phyloP scores from a whole-genome alignment of 2,329 filamentous ascomycete genomes.

The Trichophyton simii region DNA sequence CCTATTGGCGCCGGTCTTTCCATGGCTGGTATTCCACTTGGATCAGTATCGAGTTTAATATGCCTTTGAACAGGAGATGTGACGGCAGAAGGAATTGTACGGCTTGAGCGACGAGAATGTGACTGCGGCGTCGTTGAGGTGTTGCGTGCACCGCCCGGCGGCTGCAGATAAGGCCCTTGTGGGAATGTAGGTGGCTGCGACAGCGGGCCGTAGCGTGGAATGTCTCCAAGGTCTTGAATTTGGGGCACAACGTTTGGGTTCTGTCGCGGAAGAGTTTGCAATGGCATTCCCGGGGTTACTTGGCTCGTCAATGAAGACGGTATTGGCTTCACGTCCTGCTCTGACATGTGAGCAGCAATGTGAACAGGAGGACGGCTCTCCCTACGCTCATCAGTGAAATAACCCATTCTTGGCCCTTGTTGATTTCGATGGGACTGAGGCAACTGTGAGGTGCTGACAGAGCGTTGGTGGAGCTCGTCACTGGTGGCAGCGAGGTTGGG shows the following conservation, averaged over 20 bases:
- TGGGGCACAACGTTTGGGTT: constrained; percentile 2
- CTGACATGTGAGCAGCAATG: constrained; percentile 7
- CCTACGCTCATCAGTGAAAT: constrained; percentile 32
- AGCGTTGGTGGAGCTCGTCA: constrained; percentile 24
- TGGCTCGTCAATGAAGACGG: neutral
- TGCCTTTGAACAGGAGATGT: constrained; percentile 11
- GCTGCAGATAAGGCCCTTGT: constrained; percentile 25
- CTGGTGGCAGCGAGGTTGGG: constrained; percentile 19
- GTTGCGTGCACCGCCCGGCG: constrained; percentile 4
- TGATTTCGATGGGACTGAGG: constrained; percentile 21
- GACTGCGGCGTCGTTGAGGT: constrained; percentile 6
- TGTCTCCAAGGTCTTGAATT: constrained; percentile 7
- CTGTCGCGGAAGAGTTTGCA: constrained; percentile 5
- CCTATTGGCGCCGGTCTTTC: constrained; percentile 3
- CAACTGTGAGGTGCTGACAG: constrained; percentile 22
- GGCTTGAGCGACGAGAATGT: constrained; percentile 14
- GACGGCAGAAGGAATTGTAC: constrained; percentile 9
- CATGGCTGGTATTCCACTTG: neutral
- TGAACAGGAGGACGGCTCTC: constrained; percentile 17
- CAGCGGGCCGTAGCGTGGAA: constrained; percentile 7
- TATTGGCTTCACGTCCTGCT: constrained; percentile 8
- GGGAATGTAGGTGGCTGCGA: constrained; percentile 10
- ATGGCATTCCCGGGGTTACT: neutral
- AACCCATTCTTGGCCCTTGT: constrained; percentile 33
- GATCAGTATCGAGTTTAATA: constrained; percentile 8